Conservation (phyloP, 441 rosid genomes). For the Breynia disticha region DNA sequence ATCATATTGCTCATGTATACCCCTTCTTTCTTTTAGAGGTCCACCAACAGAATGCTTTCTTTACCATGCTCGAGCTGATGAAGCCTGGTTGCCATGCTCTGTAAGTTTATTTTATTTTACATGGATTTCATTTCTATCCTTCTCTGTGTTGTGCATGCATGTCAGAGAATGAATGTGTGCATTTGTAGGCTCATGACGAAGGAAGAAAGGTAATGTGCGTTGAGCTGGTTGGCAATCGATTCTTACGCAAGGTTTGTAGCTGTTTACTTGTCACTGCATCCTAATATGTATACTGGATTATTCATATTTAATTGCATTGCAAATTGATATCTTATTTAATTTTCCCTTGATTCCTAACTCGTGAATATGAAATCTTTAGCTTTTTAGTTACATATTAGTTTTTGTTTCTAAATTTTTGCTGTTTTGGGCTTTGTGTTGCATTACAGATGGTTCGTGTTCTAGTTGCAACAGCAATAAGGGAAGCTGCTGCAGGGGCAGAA, state of each 20-base stretch:
- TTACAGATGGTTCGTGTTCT: slow-evolving; percentile 87
- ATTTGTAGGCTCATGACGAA: slow-evolving; percentile 34
- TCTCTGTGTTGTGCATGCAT: background rate
- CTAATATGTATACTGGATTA: background rate
- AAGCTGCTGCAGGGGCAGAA: slow-evolving; percentile 72
- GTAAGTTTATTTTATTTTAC: slow-evolving; percentile 29
- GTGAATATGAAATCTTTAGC: background rate
- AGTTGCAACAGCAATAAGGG: slow-evolving; percentile 79
- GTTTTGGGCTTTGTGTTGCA: slow-evolving; percentile 2
- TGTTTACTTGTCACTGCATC: too few relatives aligned
- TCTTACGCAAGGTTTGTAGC: slow-evolving; percentile 67
- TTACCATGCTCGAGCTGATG: slow-evolving; percentile 85
- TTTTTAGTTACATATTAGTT: background rate
- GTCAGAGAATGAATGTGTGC: background rate
- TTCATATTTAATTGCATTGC: background rate
- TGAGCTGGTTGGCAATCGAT: slow-evolving; percentile 85
- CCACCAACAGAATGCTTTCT: slow-evolving; percentile 95
- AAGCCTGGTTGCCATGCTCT: slow-evolving; percentile 45
- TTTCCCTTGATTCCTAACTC: too few relatives aligned
- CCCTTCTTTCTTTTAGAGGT: slow-evolving; percentile 51
- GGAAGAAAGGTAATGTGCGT: slow-evolving; percentile 69
- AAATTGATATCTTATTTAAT: too few relatives aligned
- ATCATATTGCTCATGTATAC: slow-evolving; percentile 2
- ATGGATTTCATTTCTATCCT: background rate
- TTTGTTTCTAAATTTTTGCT: background rate